Evolutionary conservation across 2,329 filamentous ascomycete species (phyloP).

Genomic region (Elsinoe necatrix): DNA sequence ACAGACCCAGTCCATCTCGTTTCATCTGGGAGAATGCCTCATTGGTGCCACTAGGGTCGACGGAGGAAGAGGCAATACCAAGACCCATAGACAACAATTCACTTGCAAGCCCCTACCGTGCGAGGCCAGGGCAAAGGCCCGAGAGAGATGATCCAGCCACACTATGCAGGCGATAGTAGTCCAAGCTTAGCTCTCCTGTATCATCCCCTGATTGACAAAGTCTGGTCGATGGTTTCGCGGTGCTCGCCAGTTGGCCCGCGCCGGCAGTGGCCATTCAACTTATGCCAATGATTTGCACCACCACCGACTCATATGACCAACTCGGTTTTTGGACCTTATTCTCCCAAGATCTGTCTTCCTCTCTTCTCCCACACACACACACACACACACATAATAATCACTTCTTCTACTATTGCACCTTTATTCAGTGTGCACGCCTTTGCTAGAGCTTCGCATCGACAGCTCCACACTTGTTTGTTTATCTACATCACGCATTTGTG

Average conservation of each 20-base stretch:
- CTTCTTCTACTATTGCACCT: neutral
- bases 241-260: neutral
- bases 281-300: neutral
- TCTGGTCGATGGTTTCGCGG: neutral
- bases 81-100: neutral
- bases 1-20: neutral
- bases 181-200: neutral
- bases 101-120: neutral
- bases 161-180: slow-evolving; percentile 1
- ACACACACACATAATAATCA: neutral
- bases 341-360: neutral
- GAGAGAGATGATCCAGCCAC: slow-evolving; percentile 3
- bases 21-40: neutral
- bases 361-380: slow-evolving; percentile 1
- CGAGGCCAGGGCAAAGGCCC: neutral
- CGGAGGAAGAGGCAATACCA: neutral
- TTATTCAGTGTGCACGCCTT: neutral
- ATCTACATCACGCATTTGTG: neutral
- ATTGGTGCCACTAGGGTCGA: neutral
- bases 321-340: neutral
- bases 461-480: slow-evolving; percentile 2
- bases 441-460: neutral
- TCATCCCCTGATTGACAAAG: neutral
- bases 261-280: neutral
- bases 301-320: neutral